phyloP scores from a whole-genome alignment of 176 grass and related monocot species.

The Aegilops longissima region DNA sequence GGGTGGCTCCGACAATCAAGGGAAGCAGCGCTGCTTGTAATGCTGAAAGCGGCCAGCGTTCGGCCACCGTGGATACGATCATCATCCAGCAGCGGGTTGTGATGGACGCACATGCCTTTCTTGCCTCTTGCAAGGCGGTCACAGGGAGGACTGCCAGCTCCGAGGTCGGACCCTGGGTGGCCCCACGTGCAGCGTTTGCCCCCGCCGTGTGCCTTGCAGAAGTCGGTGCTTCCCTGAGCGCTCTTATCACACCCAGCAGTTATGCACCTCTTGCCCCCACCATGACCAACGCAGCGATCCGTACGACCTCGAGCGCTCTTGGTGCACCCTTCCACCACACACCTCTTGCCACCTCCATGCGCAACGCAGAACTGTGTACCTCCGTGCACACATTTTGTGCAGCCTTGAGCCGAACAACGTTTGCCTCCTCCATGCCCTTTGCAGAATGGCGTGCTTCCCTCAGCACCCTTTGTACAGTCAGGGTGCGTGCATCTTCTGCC shows the following conservation, averaged over 20 bases:
- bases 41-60: slow-evolving; percentile 30
- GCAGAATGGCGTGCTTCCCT: slow-evolving; percentile 85
- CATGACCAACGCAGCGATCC: slow-evolving; percentile 71
- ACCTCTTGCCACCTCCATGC: slow-evolving; percentile 91
- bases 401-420: slow-evolving; percentile 59
- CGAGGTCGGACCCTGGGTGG: slow-evolving; percentile 39
- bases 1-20: slow-evolving; percentile 10
- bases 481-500: slow-evolving; percentile 73
- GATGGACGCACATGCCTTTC: slow-evolving; percentile 51
- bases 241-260: slow-evolving; percentile 58
- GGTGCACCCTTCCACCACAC: slow-evolving; percentile 55
- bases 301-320: slow-evolving; percentile 78
- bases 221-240: slow-evolving; percentile 84
- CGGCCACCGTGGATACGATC: slow-evolving; percentile 52
- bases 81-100: slow-evolving; percentile 52
- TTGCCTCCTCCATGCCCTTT: slow-evolving; percentile 89
- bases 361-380: slow-evolving; percentile 76
- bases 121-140: slow-evolving; percentile 68
- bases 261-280: slow-evolving; percentile 83
- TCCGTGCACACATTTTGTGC: slow-evolving; percentile 79
- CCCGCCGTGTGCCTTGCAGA: slow-evolving; percentile 80
- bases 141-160: slow-evolving; percentile 40
- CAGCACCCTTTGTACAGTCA: slow-evolving; percentile 64
- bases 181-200: slow-evolving; percentile 77
- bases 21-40: background rate